Conservation (phyloP, 345 rosid species). For the Theobroma cacao region DNA sequence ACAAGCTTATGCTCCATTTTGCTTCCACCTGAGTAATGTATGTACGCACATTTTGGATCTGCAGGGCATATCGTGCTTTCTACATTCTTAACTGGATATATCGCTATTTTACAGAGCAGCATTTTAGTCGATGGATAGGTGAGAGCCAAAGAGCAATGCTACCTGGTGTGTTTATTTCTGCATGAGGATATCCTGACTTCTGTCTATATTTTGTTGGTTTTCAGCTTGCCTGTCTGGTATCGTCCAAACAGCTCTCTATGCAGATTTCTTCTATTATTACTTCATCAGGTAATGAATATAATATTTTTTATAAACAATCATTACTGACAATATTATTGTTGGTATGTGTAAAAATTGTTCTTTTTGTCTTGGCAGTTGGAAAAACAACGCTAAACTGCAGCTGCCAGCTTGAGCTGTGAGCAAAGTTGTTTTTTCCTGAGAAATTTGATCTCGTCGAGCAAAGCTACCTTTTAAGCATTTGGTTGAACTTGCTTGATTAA, state of each 20-base stretch:
- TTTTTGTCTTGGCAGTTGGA: constrained; percentile 60
- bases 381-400: constrained; percentile 83
- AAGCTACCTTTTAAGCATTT: neutral
- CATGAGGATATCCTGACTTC: constrained; percentile 14
- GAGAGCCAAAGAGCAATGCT: constrained; percentile 17
- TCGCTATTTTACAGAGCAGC: constrained; percentile 64
- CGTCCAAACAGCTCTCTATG: constrained; percentile 83
- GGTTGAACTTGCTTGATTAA: neutral
- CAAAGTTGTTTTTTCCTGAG: too few species aligned
- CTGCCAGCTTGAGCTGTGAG: constrained; percentile 64
- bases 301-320: neutral
- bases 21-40: neutral
- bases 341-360: neutral
- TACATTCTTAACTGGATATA: constrained; percentile 91
- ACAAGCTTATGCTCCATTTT: neutral
- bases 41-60: neutral
- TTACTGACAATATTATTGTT: neutral
- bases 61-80: constrained; percentile 84
- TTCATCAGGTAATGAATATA: constrained; percentile 58
- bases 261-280: constrained; percentile 93
- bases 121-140: constrained; percentile 81
- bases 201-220: constrained; percentile 2
- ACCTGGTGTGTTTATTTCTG: neutral
- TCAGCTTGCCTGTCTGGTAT: constrained; percentile 88
- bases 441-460: neutral